Conservation (phyloP, 768 basidiomycete species). For the Crassisporium funariophilum region DNA sequence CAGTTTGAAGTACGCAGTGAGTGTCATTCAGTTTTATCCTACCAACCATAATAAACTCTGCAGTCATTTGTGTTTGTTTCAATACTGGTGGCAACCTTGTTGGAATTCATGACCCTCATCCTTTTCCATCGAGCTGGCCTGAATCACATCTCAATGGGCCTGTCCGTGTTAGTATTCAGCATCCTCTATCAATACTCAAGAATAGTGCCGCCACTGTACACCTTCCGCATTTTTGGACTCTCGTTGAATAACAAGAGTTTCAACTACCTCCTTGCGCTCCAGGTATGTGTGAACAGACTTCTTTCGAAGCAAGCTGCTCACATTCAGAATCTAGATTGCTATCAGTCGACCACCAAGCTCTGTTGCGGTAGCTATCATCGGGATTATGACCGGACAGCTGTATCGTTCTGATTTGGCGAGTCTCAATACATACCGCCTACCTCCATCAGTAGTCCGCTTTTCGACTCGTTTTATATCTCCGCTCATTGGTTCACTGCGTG, state of each 20-base stretch:
- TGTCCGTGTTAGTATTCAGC: constrained; percentile 74
- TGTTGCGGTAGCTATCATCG: constrained; percentile 58
- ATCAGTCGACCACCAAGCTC: constrained; percentile 71
- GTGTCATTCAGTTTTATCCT: constrained; percentile 21
- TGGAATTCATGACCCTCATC: constrained; percentile 69
- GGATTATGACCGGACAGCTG: constrained; percentile 69
- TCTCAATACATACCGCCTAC: constrained; percentile 79
- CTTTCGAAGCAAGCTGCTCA: background rate
- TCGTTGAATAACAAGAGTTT: constrained; percentile 77
- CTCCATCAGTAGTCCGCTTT: constrained; percentile 57
- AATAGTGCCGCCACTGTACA: constrained; percentile 76
- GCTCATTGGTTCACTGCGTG: constrained; percentile 62
- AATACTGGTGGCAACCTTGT: constrained; percentile 60
- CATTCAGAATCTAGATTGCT: constrained; percentile 52
- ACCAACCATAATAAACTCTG: constrained; percentile 9
- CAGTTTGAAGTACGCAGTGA: constrained; percentile 82
- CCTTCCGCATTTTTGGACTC: constrained; percentile 74
- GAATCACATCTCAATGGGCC: constrained; percentile 76
- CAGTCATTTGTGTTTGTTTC: constrained; percentile 82
- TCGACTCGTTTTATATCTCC: constrained; percentile 62
- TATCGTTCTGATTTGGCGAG: constrained; percentile 84
- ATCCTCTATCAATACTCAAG: constrained; percentile 83
- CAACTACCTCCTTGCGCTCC: constrained; percentile 68
- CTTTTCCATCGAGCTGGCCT: constrained; percentile 67
- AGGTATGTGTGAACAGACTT: constrained; percentile 47